Conservation (phyloP, 345 rosid species). For the Eutrema yunnanense region DNA sequence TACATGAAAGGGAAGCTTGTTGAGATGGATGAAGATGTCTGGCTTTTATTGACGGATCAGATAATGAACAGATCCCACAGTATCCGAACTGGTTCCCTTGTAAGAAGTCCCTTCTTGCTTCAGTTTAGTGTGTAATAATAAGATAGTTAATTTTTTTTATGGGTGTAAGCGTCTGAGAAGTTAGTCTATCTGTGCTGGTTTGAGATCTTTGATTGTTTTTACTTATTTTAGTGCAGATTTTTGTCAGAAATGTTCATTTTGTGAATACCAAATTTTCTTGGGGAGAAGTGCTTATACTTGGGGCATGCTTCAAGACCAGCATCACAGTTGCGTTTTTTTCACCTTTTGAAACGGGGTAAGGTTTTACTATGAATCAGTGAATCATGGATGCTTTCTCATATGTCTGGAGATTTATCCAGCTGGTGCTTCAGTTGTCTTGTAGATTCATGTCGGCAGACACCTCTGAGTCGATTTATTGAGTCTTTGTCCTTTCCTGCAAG, state of each 20-base stretch:
- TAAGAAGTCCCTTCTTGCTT: constrained; percentile 36
- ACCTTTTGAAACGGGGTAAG: constrained; percentile 68
- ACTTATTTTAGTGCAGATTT: constrained; percentile 41
- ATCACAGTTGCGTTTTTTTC: constrained; percentile 63
- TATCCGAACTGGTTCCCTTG: constrained; percentile 68
- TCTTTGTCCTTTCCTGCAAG: constrained; percentile 71
- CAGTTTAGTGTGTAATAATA: not conserved
- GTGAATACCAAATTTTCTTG: constrained; percentile 66
- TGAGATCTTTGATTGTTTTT: constrained; percentile 14
- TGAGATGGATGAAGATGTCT: constrained; percentile 78
- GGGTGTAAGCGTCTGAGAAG: not conserved
- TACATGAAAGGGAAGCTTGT: constrained; percentile 72
- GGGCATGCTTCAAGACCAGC: constrained; percentile 75
- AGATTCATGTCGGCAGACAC: constrained; percentile 36
- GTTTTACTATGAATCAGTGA: not conserved
- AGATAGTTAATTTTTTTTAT: not conserved
- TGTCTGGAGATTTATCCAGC: constrained; percentile 1
- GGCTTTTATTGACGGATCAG: constrained; percentile 74
- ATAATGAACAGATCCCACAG: constrained; percentile 50
- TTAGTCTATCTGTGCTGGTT: constrained; percentile 7
- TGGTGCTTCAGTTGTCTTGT: constrained; percentile 55
- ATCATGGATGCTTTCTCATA: not conserved
- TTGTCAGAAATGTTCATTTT: constrained; percentile 70
- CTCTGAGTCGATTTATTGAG: constrained; percentile 56
- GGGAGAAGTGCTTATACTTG: constrained; percentile 63